These are phyloP conservation scores for Nicotiana noctiflora DNA, from an alignment of 257 asterid genomes.

Conservation along the genomic window DNA sequence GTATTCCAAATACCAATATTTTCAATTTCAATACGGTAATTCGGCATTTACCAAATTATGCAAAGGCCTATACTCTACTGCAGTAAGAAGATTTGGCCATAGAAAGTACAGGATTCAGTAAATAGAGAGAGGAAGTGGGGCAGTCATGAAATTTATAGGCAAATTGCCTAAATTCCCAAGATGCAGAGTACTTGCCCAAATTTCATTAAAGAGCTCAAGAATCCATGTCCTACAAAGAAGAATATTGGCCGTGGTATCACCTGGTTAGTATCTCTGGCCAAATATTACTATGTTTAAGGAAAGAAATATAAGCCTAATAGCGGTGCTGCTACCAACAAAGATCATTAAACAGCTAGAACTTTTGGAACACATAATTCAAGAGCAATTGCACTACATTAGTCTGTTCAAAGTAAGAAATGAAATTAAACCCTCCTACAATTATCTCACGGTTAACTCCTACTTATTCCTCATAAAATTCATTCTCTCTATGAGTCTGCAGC, in stretches of 20 bases:
- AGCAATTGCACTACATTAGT: not conserved
- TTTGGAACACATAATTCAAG: not conserved
- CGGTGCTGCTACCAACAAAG: not conserved
- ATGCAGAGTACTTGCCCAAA: not conserved
- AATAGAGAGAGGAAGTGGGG: not conserved
- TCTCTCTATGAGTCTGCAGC: constrained; percentile 22
- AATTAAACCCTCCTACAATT: not conserved
- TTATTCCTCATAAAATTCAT: not conserved
- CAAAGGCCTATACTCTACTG: too few species aligned
- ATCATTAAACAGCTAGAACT: not conserved
- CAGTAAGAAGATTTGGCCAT: too few species aligned
- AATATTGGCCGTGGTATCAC: not conserved
- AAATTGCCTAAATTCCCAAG: not conserved
- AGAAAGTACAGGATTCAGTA: not conserved
- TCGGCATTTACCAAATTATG: too few species aligned
- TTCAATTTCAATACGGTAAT: too few species aligned
- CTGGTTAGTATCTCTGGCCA: not conserved
- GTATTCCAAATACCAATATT: too few species aligned
- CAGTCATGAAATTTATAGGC: not conserved
- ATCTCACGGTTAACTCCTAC: not conserved
- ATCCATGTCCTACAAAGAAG: not conserved
- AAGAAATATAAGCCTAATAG: not conserved
- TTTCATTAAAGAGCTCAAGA: not conserved
- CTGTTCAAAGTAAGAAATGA: not conserved
- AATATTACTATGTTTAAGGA: not conserved